Evolutionary conservation across 2,329 filamentous ascomycete species (phyloP), one percentile per base, ranked within the genome.

Genomic region (Fusarium nelsonii): DNA sequence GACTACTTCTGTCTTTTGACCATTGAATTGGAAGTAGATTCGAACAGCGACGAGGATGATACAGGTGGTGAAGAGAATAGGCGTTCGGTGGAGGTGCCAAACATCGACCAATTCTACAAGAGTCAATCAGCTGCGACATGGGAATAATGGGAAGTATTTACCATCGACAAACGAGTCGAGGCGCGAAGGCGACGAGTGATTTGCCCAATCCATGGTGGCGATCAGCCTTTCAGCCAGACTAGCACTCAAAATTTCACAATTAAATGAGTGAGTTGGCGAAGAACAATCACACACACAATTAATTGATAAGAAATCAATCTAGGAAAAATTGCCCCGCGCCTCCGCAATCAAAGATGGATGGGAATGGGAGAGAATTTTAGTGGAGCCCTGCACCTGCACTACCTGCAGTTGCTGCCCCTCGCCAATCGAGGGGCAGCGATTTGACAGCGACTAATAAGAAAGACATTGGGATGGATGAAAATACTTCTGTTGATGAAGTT

Each of bases 11-110:
- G 78, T 71, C 33, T 73, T 76, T 9, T 77, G 71, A 8, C 78
- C 74, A 12, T 77, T 77, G 7, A 78, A 40, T 52, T 83, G 80
- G 1, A 86, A 73, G 53, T 84, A 85, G 7, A 82, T 50, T 39
- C 84, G 79, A 26, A 83, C 62, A 6, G 77, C 72, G 8, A 81
- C 64, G 36, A 86, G 78, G 11, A 78, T 44, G 4, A 78, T 63
- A 52, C 84, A 77, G 3, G 78, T 69, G 36, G 75, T 73, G 5
- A 85, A 69, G 16, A 85, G 77, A 30, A 85, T 79, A 2, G 81
- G 77, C 16, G 82, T 81, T 23, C 84, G 81, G 63, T 84, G 78
- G 50, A 75, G 65, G 67, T 86, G 84, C 84, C 84, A 86, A 11
- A 79, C 59, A 46, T 83, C 81, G 12, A 84, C 73, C 58, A 79